Conservation (phyloP, 306 rosid genomes). For the Rubus idaeus region DNA sequence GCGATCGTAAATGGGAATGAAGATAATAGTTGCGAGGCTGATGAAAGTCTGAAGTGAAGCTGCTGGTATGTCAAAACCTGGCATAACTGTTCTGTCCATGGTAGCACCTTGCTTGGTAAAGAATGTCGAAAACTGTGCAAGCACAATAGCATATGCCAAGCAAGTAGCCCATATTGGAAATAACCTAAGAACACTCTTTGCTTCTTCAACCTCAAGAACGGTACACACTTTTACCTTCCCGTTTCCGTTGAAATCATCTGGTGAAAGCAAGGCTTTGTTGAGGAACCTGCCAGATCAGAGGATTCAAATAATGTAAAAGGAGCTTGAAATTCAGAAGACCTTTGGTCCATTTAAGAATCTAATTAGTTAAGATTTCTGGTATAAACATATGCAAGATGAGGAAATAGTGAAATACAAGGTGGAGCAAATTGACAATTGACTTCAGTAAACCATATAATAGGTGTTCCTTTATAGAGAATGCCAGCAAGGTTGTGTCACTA, state of each 20-base stretch:
- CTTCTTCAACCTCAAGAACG: neutral
- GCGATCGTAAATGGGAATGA: neutral
- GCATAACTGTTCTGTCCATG: neutral
- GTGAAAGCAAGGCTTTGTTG: neutral
- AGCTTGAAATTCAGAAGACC: neutral
- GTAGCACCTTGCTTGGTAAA: neutral
- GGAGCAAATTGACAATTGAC: neutral
- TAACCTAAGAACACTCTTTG: neutral
- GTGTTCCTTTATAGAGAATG: neutral
- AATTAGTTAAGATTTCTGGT: neutral
- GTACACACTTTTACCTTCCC: neutral
- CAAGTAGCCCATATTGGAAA: neutral
- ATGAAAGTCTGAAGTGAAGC: neutral
- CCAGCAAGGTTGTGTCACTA: neutral
- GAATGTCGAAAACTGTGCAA: neutral
- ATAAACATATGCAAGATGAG: neutral
- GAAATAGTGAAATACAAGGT: neutral
- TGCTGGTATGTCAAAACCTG: neutral
- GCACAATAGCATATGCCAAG: neutral
- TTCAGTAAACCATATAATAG: neutral
- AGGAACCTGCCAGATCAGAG: neutral
- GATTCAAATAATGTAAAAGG: neutral
- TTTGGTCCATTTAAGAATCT: neutral
- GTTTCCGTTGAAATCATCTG: neutral
- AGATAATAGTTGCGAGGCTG: neutral